Evolutionary conservation across 2,329 filamentous ascomycete species (phyloP).

Genomic region (Cladosporium cucumerinum): DNA sequence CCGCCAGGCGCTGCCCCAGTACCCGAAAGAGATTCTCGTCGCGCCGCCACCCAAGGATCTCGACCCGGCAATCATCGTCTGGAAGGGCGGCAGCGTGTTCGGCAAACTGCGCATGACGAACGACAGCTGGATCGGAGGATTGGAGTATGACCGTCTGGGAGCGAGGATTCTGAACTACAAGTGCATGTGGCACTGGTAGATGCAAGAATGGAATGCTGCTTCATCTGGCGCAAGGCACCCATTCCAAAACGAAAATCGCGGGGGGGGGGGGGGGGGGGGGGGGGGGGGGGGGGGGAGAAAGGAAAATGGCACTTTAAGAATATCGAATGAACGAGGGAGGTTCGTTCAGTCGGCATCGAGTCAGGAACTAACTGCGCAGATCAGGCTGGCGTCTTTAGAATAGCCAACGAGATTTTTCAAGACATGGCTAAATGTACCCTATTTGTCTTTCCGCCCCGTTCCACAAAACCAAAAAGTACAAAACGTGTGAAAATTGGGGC

Average conservation of each 20-base stretch:
- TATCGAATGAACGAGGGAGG: neutral
- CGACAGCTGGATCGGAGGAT: constrained; percentile 86
- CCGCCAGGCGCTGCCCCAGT: constrained; percentile 60
- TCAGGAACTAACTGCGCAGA: neutral
- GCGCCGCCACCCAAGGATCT: constrained; percentile 79
- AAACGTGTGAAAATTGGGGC: too few relatives aligned
- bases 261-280: too few relatives aligned
- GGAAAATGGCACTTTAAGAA: neutral
- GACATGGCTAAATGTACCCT: neutral
- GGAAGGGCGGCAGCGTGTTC: constrained; percentile 98
- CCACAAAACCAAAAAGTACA: neutral
- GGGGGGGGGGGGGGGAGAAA: too few relatives aligned
- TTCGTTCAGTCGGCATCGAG: neutral
- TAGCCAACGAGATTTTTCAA: neutral
- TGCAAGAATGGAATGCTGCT: neutral
- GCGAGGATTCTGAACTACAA: constrained; percentile 81
- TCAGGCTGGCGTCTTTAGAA: neutral
- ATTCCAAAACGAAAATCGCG: too few relatives aligned
- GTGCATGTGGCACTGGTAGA: constrained; percentile 59
- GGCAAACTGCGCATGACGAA: constrained; percentile 81
- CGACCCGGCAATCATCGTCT: constrained; percentile 93
- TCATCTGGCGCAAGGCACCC: neutral
- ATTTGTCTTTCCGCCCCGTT: neutral
- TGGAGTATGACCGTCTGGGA: constrained; percentile 85
- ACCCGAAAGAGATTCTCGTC: constrained; percentile 64